phyloP scores from a whole-genome alignment of 495 filamentous ascomycete genomes.

The Aspergillus bridgeri region DNA sequence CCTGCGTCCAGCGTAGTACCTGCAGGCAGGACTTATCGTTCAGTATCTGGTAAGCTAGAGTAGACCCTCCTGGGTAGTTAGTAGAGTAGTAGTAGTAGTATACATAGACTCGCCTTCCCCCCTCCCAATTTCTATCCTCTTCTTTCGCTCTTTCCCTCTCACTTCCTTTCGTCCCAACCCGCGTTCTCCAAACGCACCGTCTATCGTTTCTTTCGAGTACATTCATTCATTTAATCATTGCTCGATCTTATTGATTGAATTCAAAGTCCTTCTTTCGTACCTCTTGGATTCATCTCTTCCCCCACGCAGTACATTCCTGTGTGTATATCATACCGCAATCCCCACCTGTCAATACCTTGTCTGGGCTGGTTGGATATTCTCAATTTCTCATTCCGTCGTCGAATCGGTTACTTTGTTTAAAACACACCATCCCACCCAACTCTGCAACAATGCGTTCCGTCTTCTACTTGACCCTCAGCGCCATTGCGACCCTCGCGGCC shows the following conservation, averaged over 20 bases:
- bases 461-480: constrained; percentile 35
- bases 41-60: neutral
- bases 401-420: neutral
- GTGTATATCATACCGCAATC: neutral
- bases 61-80: neutral
- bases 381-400: neutral
- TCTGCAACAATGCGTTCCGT: constrained; percentile 40
- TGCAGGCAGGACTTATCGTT: too few relatives aligned
- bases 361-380: neutral
- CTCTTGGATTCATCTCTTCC: too few relatives aligned
- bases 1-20: too few relatives aligned
- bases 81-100: neutral
- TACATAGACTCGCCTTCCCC: constrained; percentile 2
- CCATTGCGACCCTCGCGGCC: constrained; percentile 35
- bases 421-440: too few relatives aligned
- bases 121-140: neutral
- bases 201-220: constrained; percentile 8
- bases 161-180: constrained; percentile 9
- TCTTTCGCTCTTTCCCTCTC: constrained; percentile 7
- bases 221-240: neutral
- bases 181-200: constrained; percentile 2
- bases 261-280: neutral
- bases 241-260: neutral
- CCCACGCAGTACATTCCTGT: neutral
- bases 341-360: neutral